These are phyloP conservation scores for Monotropa hypopitys DNA, from an alignment of 179 eudicot species.

Conservation along the genomic window DNA sequence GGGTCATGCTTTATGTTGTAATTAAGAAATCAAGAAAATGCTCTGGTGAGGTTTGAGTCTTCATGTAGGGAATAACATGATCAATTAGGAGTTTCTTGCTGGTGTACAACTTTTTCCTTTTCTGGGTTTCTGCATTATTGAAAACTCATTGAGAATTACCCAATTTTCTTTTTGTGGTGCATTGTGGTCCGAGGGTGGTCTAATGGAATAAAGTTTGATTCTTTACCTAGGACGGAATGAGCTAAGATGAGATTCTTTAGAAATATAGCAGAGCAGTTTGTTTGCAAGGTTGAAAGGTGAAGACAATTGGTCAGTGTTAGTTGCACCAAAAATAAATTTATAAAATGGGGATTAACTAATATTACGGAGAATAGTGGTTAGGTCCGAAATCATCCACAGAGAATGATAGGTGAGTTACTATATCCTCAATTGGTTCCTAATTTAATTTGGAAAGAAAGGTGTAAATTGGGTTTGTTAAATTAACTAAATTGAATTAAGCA, in stretches of 20 bases:
- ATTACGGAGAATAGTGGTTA: no score
- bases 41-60: neutral
- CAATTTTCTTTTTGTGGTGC: neutral
- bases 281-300: neutral
- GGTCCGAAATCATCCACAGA: no score
- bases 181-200: neutral
- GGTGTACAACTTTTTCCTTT: neutral
- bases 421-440: no score
- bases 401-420: no score
- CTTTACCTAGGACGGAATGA: neutral
- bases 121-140: neutral
- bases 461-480: no score
- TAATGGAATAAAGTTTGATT: neutral
- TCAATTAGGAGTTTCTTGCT: neutral
- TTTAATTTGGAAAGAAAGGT: no score
- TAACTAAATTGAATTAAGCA: no score
- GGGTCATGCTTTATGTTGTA: neutral
- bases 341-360: no score
- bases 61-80: neutral
- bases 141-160: neutral
- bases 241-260: neutral
- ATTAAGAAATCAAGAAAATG: neutral
- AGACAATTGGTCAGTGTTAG: no score
- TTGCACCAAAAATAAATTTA: no score
- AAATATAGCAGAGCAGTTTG: neutral